Evolutionary conservation across 257 asterid species (phyloP), one percentile per base, ranked within the genome.

Genomic region (Euphrasia confusa): DNA sequence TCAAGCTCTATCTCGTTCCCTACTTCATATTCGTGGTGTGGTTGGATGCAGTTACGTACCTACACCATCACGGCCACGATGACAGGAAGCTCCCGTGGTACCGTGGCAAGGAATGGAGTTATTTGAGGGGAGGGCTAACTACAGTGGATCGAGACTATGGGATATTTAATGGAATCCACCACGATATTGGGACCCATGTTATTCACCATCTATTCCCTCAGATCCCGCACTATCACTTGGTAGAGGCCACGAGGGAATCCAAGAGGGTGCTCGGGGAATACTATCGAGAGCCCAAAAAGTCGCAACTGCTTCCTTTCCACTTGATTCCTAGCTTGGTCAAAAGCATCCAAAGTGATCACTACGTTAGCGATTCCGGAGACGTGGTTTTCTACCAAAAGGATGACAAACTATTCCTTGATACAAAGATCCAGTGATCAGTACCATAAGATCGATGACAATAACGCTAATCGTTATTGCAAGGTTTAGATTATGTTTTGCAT

Each of bases 81-180:
- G 39, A 33, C 7, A 66, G 69, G 61, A 86, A 86, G 32, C 85
- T 89, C 12, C 97, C 97, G 2, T 89, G 97, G 97, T 89, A 89
- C 69, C 91, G 97, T 4, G 90, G 91, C 71, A 76, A 86, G 97
- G 95, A 89, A 37, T 89, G 97, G 97, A 83, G 92, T 65, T 89
- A 89, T 72, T 68, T 89, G 48, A 78, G 97, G 26, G 97, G 97
- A 45, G 95, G 97, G 3, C 79, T 89, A 21, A 89, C 97, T 1
- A 89, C 97, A 0, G 76, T 89, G 5, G 97, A 89, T 78, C 90
- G 88, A 1, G 97, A 89, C 35, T 89, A 87, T 37, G 97, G 97
- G 37, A 52, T 73, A 70, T 72, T 89, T 48, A 89, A 89, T 71
- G 86, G 83, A 48, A 78, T 89, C 64, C 97, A 89, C 21, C 97